These are phyloP conservation scores for Trifolium pratense DNA, from an alignment of 306 rosid species.

Conservation along the genomic window DNA sequence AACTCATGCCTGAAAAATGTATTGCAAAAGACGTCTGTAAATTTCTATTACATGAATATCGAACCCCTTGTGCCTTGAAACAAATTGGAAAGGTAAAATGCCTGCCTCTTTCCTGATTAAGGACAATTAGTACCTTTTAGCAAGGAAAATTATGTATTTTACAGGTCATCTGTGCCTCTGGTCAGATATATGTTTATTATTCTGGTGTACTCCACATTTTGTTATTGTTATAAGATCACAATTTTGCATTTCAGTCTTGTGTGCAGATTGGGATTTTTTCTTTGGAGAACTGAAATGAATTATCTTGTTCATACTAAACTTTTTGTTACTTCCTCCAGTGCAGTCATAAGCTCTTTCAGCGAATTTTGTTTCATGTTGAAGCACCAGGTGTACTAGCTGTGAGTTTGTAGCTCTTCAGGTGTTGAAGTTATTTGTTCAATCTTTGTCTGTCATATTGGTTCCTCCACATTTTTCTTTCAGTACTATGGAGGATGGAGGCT, in stretches of 20 bases:
- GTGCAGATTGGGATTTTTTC: not conserved
- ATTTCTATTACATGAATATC: conserved; percentile 37
- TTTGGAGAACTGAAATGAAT: not conserved
- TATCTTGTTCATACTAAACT: conserved; percentile 22
- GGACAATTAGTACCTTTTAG: not conserved
- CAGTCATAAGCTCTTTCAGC: conserved; percentile 32
- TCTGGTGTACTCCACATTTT: not conserved
- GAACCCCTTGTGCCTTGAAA: conserved; percentile 28
- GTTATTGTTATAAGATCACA: not conserved
- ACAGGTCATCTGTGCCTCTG: not conserved
- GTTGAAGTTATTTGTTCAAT: conserved; percentile 11
- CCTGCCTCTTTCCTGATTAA: conserved; percentile 4
- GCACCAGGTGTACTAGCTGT: not conserved
- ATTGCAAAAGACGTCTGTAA: conserved; percentile 22
- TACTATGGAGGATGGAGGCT: not conserved
- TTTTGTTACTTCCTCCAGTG: conserved; percentile 29
- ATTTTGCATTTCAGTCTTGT: not conserved
- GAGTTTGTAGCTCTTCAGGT: conserved; percentile 34
- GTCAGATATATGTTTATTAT: conserved; percentile 5
- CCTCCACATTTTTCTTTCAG: not conserved
- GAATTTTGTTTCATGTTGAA: conserved; percentile 38
- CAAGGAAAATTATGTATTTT: not conserved
- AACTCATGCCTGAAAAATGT: conserved; percentile 53
- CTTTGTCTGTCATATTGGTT: conserved; percentile 1
- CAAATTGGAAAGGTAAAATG: conserved; percentile 40